Evolutionary conservation across 495 filamentous ascomycete genomes (phyloP), one percentile per base, ranked within the genome.

Genomic region (Talaromyces stipitatus): DNA sequence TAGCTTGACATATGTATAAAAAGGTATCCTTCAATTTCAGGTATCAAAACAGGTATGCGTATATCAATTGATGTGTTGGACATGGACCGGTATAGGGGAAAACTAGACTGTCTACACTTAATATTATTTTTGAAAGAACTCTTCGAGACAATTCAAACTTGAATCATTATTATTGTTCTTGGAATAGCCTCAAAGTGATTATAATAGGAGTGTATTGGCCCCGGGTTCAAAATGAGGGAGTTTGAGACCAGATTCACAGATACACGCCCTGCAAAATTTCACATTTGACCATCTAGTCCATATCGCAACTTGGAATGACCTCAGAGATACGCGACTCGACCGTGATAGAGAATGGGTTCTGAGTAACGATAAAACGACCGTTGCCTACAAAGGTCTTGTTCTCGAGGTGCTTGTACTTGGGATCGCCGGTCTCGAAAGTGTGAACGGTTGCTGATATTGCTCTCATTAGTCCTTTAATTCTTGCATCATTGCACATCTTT

Each of bases 341-440:
- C 4, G 41, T 46, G 14, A 46, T 22, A 5, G 41, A 46, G 22
- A 46, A 46, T 9, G 41, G 41, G 14, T 46, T 46, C 41, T 46
- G 41, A 24, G 41, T 46, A 18, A 46, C 14, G 41, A 46, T 18
- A 46, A 46, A 46, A 24, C 41, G 41, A 2, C 41, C 41, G 22
- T 46, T 46, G 5, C 41, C 41, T 2, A 46, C 41, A 46, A 46
- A 46, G 5, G 41, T 46, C 41, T 46, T 46, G 41, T 46, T 46
- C 41, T 46, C 41, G 16, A 46, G 41, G 41, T 46, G 41, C 41
- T 46, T 46, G 41, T 46, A 46, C 41, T 46, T 46, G 41, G 41
- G 41, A 24, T 18, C 2, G 3, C 41, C 41, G 14, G 41, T 46
- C 14, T 14, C 7, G 41, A 46, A 46, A 24, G 41, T 46, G 22